Percentiles rank a stretch among this genome's conserved stretches.
Evolutionary conservation across 2,329 filamentous ascomycete species (phyloP).

Genomic region (Fusarium poae): DNA sequence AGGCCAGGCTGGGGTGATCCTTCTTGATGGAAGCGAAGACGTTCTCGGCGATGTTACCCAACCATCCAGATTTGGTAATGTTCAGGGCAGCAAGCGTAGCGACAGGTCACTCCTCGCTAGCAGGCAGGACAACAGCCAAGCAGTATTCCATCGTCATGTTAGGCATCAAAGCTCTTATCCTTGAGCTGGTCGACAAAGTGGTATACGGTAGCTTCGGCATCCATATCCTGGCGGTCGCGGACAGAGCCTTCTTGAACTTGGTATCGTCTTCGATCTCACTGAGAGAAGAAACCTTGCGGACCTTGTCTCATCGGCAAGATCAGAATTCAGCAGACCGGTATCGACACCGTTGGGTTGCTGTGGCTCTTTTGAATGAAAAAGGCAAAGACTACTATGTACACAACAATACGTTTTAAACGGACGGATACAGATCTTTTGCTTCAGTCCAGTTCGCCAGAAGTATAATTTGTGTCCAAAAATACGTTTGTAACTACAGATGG

Average conservation of each 20-base stretch:
- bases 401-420: no score
- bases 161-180: slow-evolving; percentile 86
- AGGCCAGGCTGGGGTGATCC: slow-evolving; percentile 89
- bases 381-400: background rate
- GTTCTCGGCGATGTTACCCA: slow-evolving; percentile 95
- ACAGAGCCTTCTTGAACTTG: slow-evolving; percentile 86
- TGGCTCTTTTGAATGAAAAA: background rate
- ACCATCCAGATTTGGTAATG: slow-evolving; percentile 94
- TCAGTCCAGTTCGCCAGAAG: background rate
- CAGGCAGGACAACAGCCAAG: slow-evolving; percentile 87
- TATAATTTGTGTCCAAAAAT: background rate
- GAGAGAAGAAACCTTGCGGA: slow-evolving; percentile 78
- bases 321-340: background rate
- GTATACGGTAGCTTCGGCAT: slow-evolving; percentile 86
- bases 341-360: no score
- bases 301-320: slow-evolving; percentile 57
- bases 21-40: slow-evolving; percentile 95
- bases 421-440: background rate
- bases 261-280: slow-evolving; percentile 81
- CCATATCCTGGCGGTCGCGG: slow-evolving; percentile 83
- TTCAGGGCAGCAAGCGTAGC: slow-evolving; percentile 91
- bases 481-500: slow-evolving; percentile 1
- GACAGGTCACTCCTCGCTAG: slow-evolving; percentile 73
- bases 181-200: slow-evolving; percentile 85
- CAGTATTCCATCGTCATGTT: slow-evolving; percentile 96